Conservation (phyloP, 2,329 filamentous ascomycete genomes). For the Stenocarpella maydis region DNA sequence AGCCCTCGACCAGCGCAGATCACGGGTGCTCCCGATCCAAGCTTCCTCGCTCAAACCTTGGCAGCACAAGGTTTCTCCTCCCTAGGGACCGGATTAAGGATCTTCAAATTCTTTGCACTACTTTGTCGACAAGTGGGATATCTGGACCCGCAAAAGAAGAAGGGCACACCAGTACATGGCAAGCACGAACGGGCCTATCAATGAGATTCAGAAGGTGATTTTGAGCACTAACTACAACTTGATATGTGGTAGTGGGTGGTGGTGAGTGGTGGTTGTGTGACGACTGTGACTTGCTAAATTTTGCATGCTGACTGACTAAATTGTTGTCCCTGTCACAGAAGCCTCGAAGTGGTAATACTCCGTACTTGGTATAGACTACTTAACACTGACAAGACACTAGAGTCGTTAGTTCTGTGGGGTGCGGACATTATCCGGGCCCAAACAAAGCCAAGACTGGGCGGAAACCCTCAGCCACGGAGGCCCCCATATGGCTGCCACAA, state of each 20-base stretch:
- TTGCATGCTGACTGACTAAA: too few species aligned
- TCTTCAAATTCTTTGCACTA: too few species aligned
- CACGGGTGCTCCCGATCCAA: conserved; percentile 7
- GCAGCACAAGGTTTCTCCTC: neutral
- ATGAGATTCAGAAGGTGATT: too few species aligned
- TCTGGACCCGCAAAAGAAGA: too few species aligned
- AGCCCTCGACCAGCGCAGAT: conserved; percentile 1
- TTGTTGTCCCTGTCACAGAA: conserved; percentile 1
- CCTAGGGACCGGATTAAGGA: neutral
- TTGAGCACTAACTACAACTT: too few species aligned
- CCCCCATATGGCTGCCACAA: neutral
- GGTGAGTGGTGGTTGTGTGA: too few species aligned
- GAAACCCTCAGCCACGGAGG: conserved; percentile 1
- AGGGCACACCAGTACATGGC: too few species aligned
- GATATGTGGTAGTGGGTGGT: too few species aligned
- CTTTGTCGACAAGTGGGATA: too few species aligned
- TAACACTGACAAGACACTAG: neutral
- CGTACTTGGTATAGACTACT: too few species aligned
- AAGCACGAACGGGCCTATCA: too few species aligned
- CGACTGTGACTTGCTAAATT: too few species aligned
- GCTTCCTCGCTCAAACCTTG: neutral
- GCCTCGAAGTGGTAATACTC: neutral
- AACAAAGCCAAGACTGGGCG: neutral
- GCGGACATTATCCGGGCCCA: conserved; percentile 7
- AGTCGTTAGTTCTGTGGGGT: neutral